A percentile compares a stretch with the other conserved stretches of the same genome.
Conservation (phyloP, 2,329 filamentous ascomycete genomes). For the Exophiala dermatitidis region DNA sequence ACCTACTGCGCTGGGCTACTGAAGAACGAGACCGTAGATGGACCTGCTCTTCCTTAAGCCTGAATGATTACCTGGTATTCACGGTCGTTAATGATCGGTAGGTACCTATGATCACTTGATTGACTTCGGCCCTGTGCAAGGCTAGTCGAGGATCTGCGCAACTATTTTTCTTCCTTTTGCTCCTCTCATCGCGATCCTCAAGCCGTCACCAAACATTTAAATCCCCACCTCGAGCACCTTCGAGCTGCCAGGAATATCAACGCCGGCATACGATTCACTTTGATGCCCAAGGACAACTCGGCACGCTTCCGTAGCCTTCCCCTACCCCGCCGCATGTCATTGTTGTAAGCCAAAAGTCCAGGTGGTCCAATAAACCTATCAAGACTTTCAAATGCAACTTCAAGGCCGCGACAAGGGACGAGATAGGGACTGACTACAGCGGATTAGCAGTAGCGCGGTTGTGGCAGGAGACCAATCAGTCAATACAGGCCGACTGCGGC, state of each 20-base stretch:
- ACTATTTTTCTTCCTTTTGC: background rate
- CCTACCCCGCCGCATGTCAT: constrained; percentile 10
- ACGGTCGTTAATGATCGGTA: no score
- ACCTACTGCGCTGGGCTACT: no score
- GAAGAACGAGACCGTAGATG: background rate
- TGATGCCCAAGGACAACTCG: background rate
- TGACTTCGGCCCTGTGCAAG: background rate
- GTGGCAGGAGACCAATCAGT: constrained; percentile 3
- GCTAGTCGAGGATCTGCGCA: background rate
- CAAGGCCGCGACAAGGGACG: background rate
- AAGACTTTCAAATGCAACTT: constrained; percentile 3
- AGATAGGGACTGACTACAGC: no score
- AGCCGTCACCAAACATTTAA: background rate
- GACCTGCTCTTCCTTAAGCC: no score
- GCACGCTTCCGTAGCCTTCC: constrained; percentile 1
- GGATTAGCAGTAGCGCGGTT: background rate
- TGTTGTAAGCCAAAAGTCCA: background rate
- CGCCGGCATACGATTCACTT: background rate
- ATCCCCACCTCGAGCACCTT: background rate
- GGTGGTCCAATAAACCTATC: constrained; percentile 19
- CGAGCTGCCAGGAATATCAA: background rate
- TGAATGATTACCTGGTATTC: no score
- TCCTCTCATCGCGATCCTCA: background rate
- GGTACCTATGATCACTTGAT: no score
- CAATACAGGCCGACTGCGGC: constrained; percentile 11